Percentiles rank a stretch among this genome's conserved stretches.
Conservation (phyloP, 345 rosid species). For the Brassica nigra region DNA sequence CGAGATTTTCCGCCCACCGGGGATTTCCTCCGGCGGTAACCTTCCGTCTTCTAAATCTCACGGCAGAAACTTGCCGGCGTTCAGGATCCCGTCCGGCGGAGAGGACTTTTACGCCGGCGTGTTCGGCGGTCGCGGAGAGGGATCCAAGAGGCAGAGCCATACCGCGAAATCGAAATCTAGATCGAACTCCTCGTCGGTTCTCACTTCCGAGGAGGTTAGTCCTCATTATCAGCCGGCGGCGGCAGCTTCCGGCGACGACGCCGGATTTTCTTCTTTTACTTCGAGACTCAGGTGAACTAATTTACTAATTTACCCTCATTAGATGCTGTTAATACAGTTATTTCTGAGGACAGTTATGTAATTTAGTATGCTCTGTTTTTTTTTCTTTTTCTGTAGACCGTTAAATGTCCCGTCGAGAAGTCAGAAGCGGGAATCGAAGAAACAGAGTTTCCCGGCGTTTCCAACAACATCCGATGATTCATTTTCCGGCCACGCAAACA, state of each 20-base stretch:
- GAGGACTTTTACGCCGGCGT: slow-evolving; percentile 69
- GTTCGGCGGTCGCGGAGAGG: slow-evolving; percentile 50
- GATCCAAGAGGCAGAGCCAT: slow-evolving; percentile 49
- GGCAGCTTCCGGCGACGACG: slow-evolving; percentile 58
- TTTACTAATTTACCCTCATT: slow-evolving; percentile 1
- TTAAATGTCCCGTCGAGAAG: slow-evolving; percentile 71
- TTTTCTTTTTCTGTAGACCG: slow-evolving; percentile 46
- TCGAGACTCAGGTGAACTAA: slow-evolving; percentile 74
- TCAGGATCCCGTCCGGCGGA: slow-evolving; percentile 61
- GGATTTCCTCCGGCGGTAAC: slow-evolving; percentile 14
- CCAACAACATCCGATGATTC: neutral
- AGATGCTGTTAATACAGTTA: neutral
- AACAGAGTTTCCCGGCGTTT: slow-evolving; percentile 46
- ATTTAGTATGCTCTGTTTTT: neutral
- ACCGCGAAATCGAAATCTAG: slow-evolving; percentile 30
- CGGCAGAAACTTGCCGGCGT: slow-evolving; percentile 65
- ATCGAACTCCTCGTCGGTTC: slow-evolving; percentile 74
- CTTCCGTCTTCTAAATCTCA: slow-evolving; percentile 41
- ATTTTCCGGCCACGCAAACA: slow-evolving; percentile 39
- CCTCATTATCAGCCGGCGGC: slow-evolving; percentile 56
- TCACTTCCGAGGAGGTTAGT: slow-evolving; percentile 82
- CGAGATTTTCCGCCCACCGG: slow-evolving; percentile 65
- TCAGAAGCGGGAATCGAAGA: slow-evolving; percentile 38
- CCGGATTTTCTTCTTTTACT: slow-evolving; percentile 67
- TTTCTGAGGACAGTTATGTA: neutral